Percentiles rank a stretch among this genome's conserved stretches.
phyloP scores from a whole-genome alignment of 1,139 yeast species.

The Candida pseudoviswanathii region DNA sequence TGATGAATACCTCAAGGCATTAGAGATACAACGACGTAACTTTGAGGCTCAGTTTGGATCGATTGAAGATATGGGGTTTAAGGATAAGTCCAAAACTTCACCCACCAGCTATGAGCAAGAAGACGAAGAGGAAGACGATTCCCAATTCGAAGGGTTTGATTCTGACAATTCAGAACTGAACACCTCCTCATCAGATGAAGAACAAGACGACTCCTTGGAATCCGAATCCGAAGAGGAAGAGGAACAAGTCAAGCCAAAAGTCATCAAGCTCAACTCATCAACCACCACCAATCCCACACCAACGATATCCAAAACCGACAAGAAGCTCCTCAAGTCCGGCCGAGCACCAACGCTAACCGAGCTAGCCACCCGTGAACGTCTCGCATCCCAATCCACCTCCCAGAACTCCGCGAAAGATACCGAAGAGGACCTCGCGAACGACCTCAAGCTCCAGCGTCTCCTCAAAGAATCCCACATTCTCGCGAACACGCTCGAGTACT shows the following conservation, averaged over 20 bases:
- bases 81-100: constrained; percentile 48
- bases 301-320: constrained; percentile 30
- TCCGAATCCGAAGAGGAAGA: constrained; percentile 16
- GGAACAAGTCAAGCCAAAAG: constrained; percentile 30
- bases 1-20: constrained; percentile 46
- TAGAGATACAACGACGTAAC: constrained; percentile 59
- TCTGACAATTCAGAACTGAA: too few relatives aligned
- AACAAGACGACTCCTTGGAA: constrained; percentile 7
- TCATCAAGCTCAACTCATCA: constrained; percentile 33
- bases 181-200: constrained; percentile 14
- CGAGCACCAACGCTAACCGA: constrained; percentile 45
- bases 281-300: constrained; percentile 24
- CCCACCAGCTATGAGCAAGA: constrained; percentile 11
- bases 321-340: constrained; percentile 38
- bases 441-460: constrained; percentile 79
- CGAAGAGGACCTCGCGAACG: constrained; percentile 67
- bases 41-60: constrained; percentile 75
- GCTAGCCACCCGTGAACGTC: constrained; percentile 26
- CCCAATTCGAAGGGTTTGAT: constrained; percentile 2
- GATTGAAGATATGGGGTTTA: constrained; percentile 59
- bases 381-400: not conserved
- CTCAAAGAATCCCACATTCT: constrained; percentile 85
- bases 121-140: constrained; percentile 17
- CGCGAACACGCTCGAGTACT: constrained; percentile 53
- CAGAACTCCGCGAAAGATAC: constrained; percentile 35